Conservation (phyloP, 2,329 filamentous ascomycete genomes). For the Ascosphaera aggregata region DNA sequence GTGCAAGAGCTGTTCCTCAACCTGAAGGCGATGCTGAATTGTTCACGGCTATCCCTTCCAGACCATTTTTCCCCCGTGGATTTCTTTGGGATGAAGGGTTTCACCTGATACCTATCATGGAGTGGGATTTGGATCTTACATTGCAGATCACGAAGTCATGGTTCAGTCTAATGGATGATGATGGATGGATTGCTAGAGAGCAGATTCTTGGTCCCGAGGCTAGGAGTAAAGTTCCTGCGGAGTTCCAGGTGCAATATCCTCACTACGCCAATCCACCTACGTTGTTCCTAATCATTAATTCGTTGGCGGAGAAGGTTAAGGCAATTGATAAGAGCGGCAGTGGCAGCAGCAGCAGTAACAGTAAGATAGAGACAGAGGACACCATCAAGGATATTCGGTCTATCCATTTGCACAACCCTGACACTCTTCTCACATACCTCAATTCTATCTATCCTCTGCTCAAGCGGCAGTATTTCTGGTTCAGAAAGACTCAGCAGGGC, state of each 20-base stretch:
- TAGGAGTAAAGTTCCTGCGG: slow-evolving; percentile 73
- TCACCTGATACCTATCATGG: slow-evolving; percentile 70
- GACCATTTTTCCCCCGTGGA: slow-evolving; percentile 87
- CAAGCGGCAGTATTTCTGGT: slow-evolving; percentile 83
- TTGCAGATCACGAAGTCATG: slow-evolving; percentile 80
- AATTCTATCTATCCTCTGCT: slow-evolving; percentile 64
- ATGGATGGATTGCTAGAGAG: slow-evolving; percentile 93
- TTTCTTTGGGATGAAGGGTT: slow-evolving; percentile 99
- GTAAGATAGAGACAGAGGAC: slow-evolving; percentile 9
- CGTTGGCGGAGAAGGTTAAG: slow-evolving; percentile 57
- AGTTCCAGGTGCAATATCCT: slow-evolving; percentile 90
- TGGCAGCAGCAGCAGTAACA: too few relatives aligned
- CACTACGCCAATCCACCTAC: slow-evolving; percentile 96
- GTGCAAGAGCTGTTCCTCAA: slow-evolving; percentile 41
- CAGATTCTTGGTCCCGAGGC: slow-evolving; percentile 85
- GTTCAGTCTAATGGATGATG: slow-evolving; percentile 89
- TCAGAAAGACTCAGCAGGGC: slow-evolving; percentile 72
- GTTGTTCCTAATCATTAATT: slow-evolving; percentile 69
- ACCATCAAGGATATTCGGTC: slow-evolving; percentile 25
- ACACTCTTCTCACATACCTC: slow-evolving; percentile 47
- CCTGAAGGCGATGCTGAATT: slow-evolving; percentile 68
- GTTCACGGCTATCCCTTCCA: slow-evolving; percentile 74
- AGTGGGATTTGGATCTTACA: slow-evolving; percentile 82
- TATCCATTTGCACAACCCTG: slow-evolving; percentile 42
- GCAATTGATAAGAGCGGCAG: too few relatives aligned